Conservation (phyloP, 768 basidiomycete species). For the Lentinula aciculospora region DNA sequence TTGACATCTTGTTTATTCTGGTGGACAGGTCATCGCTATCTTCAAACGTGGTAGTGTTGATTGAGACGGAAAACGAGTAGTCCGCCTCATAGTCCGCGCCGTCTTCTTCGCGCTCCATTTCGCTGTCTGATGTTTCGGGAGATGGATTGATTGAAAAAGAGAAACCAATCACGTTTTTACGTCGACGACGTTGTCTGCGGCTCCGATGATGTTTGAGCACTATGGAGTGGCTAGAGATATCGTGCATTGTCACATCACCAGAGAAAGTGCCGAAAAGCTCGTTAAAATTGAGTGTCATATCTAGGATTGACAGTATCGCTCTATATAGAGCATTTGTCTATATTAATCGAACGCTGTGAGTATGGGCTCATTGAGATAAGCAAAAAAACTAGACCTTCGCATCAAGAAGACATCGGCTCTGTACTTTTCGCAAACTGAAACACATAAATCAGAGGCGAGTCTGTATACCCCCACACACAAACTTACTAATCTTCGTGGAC, state of each 20-base stretch:
- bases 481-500: slow-evolving; percentile 69
- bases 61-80: slow-evolving; percentile 33
- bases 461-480: too few relatives aligned
- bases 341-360: not conserved
- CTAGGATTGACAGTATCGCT: slow-evolving; percentile 63
- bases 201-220: slow-evolving; percentile 56
- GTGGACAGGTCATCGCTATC: slow-evolving; percentile 42
- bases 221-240: slow-evolving; percentile 46
- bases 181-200: slow-evolving; percentile 49
- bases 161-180: slow-evolving; percentile 59
- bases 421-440: slow-evolving; percentile 53
- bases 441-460: not conserved
- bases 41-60: slow-evolving; percentile 26
- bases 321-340: slow-evolving; percentile 63
- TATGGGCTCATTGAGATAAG: not conserved
- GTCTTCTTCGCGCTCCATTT: slow-evolving; percentile 23
- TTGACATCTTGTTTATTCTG: slow-evolving; percentile 57
- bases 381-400: slow-evolving; percentile 24
- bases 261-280: slow-evolving; percentile 55
- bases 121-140: slow-evolving; percentile 24
- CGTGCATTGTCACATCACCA: slow-evolving; percentile 53
- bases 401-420: slow-evolving; percentile 59
- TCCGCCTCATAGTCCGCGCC: slow-evolving; percentile 22
- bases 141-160: slow-evolving; percentile 27
- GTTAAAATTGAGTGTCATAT: slow-evolving; percentile 69